Evolutionary conservation across 805 yeast genomes (phyloP).

Genomic region (Kodamaea fukazawae): DNA sequence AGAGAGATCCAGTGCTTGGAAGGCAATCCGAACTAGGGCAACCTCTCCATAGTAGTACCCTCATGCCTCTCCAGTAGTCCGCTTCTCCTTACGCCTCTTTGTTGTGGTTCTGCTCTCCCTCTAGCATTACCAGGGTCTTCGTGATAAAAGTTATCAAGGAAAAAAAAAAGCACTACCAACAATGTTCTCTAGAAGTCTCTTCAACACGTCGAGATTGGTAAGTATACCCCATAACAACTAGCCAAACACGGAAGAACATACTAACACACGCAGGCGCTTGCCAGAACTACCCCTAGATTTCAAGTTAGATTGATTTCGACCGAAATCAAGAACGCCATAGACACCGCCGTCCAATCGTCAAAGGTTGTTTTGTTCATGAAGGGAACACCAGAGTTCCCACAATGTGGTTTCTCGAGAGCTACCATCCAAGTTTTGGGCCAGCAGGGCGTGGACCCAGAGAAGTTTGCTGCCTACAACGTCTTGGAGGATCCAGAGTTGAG

Average conservation of each 20-base stretch:
- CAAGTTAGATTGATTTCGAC: constrained; percentile 57
- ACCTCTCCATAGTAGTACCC: too few relatives aligned
- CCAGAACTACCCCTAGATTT: constrained; percentile 1
- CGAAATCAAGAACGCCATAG: constrained; percentile 81
- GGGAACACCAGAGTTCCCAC: constrained; percentile 97
- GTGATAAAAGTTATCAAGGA: too few relatives aligned
- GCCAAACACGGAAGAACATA: not conserved
- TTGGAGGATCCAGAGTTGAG: constrained; percentile 92
- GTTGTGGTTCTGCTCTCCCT: too few relatives aligned
- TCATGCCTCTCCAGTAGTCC: too few relatives aligned
- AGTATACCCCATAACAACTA: constrained; percentile 9
- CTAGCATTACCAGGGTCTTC: too few relatives aligned
- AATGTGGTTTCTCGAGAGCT: constrained; percentile 96
- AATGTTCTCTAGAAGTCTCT: constrained; percentile 12
- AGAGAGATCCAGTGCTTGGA: too few relatives aligned
- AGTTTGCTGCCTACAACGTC: constrained; percentile 96
- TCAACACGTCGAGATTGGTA: constrained; percentile 14
- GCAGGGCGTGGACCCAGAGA: constrained; percentile 94
- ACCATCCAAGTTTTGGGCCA: constrained; percentile 91
- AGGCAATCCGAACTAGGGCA: too few relatives aligned
- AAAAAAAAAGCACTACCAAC: not conserved
- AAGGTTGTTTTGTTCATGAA: constrained; percentile 98
- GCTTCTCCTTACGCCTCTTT: too few relatives aligned
- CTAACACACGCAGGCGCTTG: constrained; percentile 5
- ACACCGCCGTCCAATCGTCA: constrained; percentile 79